Conservation (phyloP, 176 grass and related monocot species). For the Metroxylon sagu region DNA sequence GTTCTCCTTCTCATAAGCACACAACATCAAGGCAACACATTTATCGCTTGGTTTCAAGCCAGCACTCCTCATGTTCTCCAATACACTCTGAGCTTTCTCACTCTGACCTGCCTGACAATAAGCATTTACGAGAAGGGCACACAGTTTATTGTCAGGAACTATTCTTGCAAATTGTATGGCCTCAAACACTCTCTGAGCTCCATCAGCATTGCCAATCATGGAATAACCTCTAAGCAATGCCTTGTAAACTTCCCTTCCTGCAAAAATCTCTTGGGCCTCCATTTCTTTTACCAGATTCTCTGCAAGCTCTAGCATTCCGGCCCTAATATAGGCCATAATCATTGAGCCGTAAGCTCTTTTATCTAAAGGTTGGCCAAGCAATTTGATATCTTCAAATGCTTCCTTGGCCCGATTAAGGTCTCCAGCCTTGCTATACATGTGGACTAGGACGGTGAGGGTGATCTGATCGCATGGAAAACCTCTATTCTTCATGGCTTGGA, state of each 20-base stretch:
- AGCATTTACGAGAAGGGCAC: conserved; percentile 71
- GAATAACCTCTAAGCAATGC: conserved; percentile 85
- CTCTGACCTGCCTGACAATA: conserved; percentile 45
- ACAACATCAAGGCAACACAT: conserved; percentile 43
- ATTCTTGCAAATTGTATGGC: conserved; percentile 62
- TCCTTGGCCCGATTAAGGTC: conserved; percentile 41
- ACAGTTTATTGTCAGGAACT: conserved; percentile 53
- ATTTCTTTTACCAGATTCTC: conserved; percentile 54
- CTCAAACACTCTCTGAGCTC: conserved; percentile 56
- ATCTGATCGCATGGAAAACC: conserved; percentile 64
- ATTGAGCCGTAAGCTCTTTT: conserved; percentile 74
- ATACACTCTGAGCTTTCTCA: conserved; percentile 29
- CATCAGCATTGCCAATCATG: conserved; percentile 44
- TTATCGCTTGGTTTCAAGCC: conserved; percentile 42
- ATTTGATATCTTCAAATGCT: conserved; percentile 51
- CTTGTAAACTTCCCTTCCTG: conserved; percentile 73
- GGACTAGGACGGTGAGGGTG: conserved; percentile 45
- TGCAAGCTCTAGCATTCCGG: conserved; percentile 50
- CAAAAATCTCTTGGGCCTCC: conserved; percentile 47
- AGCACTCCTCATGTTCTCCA: conserved; percentile 55
- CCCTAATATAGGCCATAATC: conserved; percentile 84
- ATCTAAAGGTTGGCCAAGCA: conserved; percentile 53
- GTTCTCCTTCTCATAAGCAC: conserved; percentile 42
- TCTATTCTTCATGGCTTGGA: conserved; percentile 56
- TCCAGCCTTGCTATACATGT: conserved; percentile 54